Percentiles rank a stretch among this genome's conserved stretches.
phyloP scores from a whole-genome alignment of 2,329 filamentous ascomycete genomes.

The Neofusicoccum umdonicola region DNA sequence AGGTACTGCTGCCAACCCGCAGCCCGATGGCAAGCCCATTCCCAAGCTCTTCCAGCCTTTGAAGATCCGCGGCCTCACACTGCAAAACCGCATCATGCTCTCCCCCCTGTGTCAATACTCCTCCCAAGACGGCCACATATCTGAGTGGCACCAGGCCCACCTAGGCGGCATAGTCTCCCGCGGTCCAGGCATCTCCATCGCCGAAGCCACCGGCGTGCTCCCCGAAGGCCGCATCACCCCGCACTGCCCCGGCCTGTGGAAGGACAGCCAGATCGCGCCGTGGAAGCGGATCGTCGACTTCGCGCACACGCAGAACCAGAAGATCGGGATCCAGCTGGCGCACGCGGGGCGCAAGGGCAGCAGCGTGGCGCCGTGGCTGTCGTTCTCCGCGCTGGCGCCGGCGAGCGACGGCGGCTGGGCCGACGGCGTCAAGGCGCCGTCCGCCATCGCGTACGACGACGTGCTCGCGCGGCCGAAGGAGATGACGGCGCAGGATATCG shows the following conservation, averaged over 20 bases:
- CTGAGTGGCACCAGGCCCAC: conserved; percentile 79
- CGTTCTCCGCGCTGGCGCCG: conserved; percentile 53
- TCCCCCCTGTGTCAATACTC: conserved; percentile 68
- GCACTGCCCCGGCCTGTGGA: conserved; percentile 77
- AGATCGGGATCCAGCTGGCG: conserved; percentile 75
- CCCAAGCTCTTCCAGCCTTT: conserved; percentile 61
- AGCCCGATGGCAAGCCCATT: conserved; percentile 47
- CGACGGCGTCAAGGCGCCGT: conserved; percentile 56
- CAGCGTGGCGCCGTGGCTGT: conserved; percentile 64
- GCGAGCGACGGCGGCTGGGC: conserved; percentile 51
- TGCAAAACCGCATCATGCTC: conserved; percentile 66
- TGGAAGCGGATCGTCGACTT: conserved; percentile 72
- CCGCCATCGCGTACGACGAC: conserved; percentile 61
- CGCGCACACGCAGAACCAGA: conserved; percentile 73
- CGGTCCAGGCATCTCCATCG: conserved; percentile 69
- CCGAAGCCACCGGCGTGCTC: conserved; percentile 76
- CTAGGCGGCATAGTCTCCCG: conserved; percentile 74
- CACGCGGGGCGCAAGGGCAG: conserved; percentile 71
- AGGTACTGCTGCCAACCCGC: conserved; percentile 46
- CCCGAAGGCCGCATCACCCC: conserved; percentile 81
- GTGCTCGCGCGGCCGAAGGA: conserved; percentile 62
- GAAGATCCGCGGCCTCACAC: conserved; percentile 55
- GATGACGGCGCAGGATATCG: conserved; percentile 68
- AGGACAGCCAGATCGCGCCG: conserved; percentile 75
- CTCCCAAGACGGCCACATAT: conserved; percentile 68